These are phyloP conservation scores for Botrytis fabae DNA, from an alignment of 2,329 filamentous ascomycete species.

Conservation along the genomic window DNA sequence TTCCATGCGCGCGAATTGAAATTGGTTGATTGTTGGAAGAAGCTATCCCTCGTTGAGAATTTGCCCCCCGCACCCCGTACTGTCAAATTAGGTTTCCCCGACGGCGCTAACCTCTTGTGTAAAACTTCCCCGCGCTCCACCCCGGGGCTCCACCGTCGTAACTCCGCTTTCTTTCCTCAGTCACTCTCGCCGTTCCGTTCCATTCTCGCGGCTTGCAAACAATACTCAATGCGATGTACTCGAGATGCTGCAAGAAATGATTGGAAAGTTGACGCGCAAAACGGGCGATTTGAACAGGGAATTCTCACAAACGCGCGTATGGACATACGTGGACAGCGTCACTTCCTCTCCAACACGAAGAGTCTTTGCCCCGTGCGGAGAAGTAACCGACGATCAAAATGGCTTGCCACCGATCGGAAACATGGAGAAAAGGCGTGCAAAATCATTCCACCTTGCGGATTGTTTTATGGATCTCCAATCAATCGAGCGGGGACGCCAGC, in stretches of 20 bases:
- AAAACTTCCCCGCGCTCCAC: constrained; percentile 10
- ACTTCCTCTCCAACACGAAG: background rate
- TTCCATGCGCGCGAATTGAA: background rate
- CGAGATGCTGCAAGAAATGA: too few relatives aligned
- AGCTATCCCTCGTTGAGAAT: background rate
- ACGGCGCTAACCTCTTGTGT: background rate
- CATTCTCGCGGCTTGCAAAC: background rate
- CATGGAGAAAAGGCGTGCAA: background rate
- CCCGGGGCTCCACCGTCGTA: background rate
- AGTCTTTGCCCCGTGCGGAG: background rate
- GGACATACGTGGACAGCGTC: background rate
- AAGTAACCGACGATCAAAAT: constrained; percentile 3
- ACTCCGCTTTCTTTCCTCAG: background rate
- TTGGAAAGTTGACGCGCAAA: background rate
- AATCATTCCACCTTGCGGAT: background rate
- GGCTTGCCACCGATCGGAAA: background rate
- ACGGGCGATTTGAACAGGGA: background rate
- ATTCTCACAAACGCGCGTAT: background rate
- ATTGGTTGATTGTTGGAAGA: background rate
- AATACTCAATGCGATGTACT: background rate
- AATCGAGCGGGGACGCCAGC: background rate
- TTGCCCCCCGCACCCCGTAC: background rate
- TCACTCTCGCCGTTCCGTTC: background rate
- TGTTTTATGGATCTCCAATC: background rate
- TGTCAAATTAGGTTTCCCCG: background rate